Percentiles rank a stretch among this genome's conserved stretches.
Evolutionary conservation across 768 basidiomycete species (phyloP).

Genomic region (Lentinus tigrinus): DNA sequence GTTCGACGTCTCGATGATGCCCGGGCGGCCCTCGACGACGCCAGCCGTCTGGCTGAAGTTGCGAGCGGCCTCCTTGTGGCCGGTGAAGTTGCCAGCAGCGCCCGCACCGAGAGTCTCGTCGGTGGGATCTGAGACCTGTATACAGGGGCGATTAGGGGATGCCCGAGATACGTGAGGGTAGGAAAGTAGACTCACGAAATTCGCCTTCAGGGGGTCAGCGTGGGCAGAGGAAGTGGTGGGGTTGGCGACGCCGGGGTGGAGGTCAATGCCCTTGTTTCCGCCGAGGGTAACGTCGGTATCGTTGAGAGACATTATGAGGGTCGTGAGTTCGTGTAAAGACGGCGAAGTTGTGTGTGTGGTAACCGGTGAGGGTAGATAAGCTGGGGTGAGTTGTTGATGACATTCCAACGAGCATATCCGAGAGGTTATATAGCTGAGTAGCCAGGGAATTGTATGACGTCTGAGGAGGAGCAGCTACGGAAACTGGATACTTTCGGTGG

Average conservation of each 20-base stretch:
- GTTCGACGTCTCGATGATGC: slow-evolving; percentile 54
- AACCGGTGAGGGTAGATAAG: background rate
- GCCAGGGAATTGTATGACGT: background rate
- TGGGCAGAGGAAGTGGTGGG: slow-evolving; percentile 38
- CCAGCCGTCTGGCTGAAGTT: slow-evolving; percentile 43
- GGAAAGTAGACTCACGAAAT: slow-evolving; percentile 39
- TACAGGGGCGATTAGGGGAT: background rate
- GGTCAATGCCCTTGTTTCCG: slow-evolving; percentile 33
- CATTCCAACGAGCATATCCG: background rate
- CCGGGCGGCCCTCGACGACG: slow-evolving; percentile 51
- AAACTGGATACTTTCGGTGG: background rate
- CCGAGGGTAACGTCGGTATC: slow-evolving; percentile 27
- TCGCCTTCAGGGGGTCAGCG: slow-evolving; percentile 36
- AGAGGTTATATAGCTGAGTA: background rate
- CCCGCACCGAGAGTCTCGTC: slow-evolving; percentile 40
- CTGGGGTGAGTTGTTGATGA: background rate
- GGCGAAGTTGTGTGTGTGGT: background rate
- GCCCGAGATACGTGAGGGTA: background rate
- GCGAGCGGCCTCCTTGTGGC: slow-evolving; percentile 38
- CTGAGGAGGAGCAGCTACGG: background rate
- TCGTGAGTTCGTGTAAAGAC: background rate
- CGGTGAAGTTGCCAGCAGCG: slow-evolving; percentile 38
- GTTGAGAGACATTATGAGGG: slow-evolving; percentile 37
- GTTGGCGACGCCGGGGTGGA: slow-evolving; percentile 45
- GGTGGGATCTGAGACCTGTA: slow-evolving; percentile 43